Base-by-base conservation (phyloP, 2,329 filamentous ascomycete species). In the Lojkania enalia region DNA sequence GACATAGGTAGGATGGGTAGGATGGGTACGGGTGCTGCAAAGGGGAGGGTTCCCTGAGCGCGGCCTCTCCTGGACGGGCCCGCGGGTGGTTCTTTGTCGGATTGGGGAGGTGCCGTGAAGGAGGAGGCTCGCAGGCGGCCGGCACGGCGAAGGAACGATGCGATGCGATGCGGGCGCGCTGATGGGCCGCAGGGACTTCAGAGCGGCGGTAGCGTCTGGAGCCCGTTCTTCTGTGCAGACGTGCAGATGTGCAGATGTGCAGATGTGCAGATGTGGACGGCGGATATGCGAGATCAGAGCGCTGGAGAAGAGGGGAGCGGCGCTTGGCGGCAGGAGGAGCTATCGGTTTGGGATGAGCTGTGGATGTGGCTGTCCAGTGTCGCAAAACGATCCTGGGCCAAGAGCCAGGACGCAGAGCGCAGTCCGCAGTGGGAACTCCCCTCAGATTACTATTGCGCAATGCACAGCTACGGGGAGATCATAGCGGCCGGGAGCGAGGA, bases 351-450 rank as follows among this genome's bases (percentile, higher is more conserved):
- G 35, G 47, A 44, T 39, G 37, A 39, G 43, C 39, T 7, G 23
- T 27, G 47, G 38, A 32, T 47, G 46, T 44, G 47, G 44, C 47
- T 44, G 42, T 31, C 39, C 39, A 42, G 43, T 48, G 51, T 51
- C 48, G 51, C 51, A 50, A 39, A 40, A 25, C 7, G 35, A 29
- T 31, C 32, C 41, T 39, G 14, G 43, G 36, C n/a, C n/a, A n/a
- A n/a, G n/a, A n/a, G 5, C 27, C 9, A 20, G 33, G 29, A n/a
- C n/a, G 13, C 14, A 35, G 36, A 46, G 37, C 29, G 35, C 42
- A 45, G 18, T 13, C 15, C 20, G 18, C 7, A 27, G 7, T n/a
- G n/a, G 7, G 7, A n/a, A n/a, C n/a, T n/a, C 23, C 23, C 23
- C 23, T 27, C 23, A 27, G 23, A n/a, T 27, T 27, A n/a, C n/a